Evolutionary conservation across 164 flowering plant species (phyloP), one percentile per base, ranked within the genome.

Genomic region (Sedum album): DNA sequence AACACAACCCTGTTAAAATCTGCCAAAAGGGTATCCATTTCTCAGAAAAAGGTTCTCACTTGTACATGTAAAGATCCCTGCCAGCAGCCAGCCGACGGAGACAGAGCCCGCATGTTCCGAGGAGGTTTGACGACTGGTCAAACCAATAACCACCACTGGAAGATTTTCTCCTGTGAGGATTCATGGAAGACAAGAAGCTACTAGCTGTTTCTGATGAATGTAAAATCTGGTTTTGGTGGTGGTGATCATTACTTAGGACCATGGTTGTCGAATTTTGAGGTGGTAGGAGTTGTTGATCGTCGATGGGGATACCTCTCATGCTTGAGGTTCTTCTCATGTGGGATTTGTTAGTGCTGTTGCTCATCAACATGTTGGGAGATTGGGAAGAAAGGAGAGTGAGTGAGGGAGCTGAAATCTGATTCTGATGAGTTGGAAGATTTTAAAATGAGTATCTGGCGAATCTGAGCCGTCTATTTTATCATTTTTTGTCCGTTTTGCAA

Each of bases 31-130:
- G 60, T 23, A 23, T 51, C 60, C 28, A 23, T 51, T n/a, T 5
- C n/a, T 51, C 10, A 4, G 7, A 3, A 25, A 25, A 55, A 55
- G 60, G 3, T 55, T 14, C 60, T 55, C 73, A 85, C 88, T 81
- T 85, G 53, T 85, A 85, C 88, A 85, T 85, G 75, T 76, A 85
- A 30, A 85, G 79, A 63, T 85, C 88, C 13, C 77, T 77, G 28
- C 84, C 82, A 48, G 85, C 73, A n/a, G 75, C 73, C 44, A 85
- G 63, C 39, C 78, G 82, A 55, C 86, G 83, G 2, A 74, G 70
- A 33, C 88, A 85, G 44, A 85, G 81, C 66, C 75, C 73, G 57
- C 88, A 85, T 21, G 76, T 69, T 30, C 74, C 70, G 66, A 84
- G 70, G 67, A 84, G 82, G 60, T 13, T 26, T 26, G n/a, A n/a